Conservation (phyloP, 768 basidiomycete species). For the Galerina sulciceps region DNA sequence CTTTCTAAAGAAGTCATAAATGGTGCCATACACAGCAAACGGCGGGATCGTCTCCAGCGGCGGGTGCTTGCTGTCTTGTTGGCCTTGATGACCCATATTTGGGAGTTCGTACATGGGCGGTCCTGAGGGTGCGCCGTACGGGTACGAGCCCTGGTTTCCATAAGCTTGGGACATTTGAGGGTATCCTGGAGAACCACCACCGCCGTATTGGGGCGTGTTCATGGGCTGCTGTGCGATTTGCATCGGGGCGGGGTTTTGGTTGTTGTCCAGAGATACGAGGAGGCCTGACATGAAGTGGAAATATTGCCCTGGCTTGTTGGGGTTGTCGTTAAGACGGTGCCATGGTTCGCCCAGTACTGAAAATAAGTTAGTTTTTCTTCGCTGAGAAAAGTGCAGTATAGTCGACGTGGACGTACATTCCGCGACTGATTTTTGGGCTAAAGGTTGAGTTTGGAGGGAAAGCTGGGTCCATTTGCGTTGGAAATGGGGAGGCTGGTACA, state of each 20-base stretch:
- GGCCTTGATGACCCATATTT: too few relatives aligned
- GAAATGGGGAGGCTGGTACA: neutral
- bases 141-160: neutral
- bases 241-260: too few relatives aligned
- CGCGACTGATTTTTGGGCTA: neutral
- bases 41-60: neutral
- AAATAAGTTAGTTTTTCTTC: neutral
- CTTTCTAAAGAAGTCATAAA: conserved; percentile 1
- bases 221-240: neutral
- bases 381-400: neutral
- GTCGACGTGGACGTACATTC: neutral
- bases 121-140: too few relatives aligned
- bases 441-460: neutral
- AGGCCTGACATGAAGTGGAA: conserved; percentile 3
- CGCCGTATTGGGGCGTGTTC: neutral
- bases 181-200: neutral
- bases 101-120: too few relatives aligned
- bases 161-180: neutral
- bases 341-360: conserved; percentile 1
- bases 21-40: neutral
- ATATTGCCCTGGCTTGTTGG: conserved; percentile 2
- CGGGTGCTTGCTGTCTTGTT: neutral
- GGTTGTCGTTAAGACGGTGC: conserved; percentile 1
- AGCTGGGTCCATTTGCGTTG: conserved; percentile 1
- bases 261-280: neutral